A percentile compares a stretch with the other conserved stretches of the same genome.
Evolutionary conservation across 2,329 filamentous ascomycete species (phyloP).

Genomic region (Microcera coccophila): DNA sequence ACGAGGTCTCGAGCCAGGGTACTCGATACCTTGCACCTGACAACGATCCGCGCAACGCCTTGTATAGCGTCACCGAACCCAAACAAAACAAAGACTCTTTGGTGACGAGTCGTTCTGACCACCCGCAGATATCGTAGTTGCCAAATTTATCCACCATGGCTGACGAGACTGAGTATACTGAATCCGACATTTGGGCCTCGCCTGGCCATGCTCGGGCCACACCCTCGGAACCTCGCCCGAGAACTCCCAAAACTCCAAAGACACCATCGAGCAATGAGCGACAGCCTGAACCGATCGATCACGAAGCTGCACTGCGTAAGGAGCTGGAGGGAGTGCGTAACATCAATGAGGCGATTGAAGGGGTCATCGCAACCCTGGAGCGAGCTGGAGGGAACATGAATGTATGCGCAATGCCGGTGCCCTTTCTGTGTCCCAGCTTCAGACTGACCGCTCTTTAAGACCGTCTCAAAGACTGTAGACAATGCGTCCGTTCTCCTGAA

Average conservation of each 20-base stretch:
- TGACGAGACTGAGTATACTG: constrained; percentile 43
- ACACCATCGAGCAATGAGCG: constrained; percentile 41
- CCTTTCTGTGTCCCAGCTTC: constrained; percentile 1
- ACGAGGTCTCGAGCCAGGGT: neutral
- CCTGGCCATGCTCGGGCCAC: constrained; percentile 33
- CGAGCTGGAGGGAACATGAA: constrained; percentile 74
- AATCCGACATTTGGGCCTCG: constrained; percentile 48
- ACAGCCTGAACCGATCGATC: constrained; percentile 50
- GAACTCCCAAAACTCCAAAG: constrained; percentile 46
- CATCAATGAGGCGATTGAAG: constrained; percentile 85
- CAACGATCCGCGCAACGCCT: neutral
- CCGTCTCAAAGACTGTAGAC: constrained; percentile 77
- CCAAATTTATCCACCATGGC: constrained; percentile 35
- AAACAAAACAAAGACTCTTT: constrained; percentile 1
- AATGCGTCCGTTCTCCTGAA: constrained; percentile 87
- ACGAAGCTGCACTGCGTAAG: constrained; percentile 68
- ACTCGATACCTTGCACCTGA: neutral
- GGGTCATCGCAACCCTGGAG: constrained; percentile 66
- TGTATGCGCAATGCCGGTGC: constrained; percentile 38
- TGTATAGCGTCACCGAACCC: constrained; percentile 3
- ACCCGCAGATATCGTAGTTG: constrained; percentile 1
- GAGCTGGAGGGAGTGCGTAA: constrained; percentile 81
- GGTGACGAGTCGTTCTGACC: too few relatives aligned
- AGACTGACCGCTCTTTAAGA: constrained; percentile 41
- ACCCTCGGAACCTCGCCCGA: constrained; percentile 27